Percentiles rank a stretch among this genome's conserved stretches.
Conservation (phyloP, 208 protist species). For the Leishmania tropica region DNA sequence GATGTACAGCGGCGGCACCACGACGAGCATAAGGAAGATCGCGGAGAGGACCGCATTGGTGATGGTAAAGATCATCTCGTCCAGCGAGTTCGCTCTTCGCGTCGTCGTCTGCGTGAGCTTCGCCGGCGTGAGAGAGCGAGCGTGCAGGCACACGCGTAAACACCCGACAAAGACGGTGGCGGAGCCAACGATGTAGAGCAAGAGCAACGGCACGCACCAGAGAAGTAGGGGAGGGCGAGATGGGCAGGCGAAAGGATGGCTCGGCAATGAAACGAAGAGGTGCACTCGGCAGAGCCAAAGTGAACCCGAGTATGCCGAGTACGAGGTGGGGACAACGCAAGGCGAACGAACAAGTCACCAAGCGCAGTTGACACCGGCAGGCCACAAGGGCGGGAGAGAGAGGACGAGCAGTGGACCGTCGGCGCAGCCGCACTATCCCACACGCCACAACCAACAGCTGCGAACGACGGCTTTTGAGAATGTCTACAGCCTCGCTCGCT, state of each 20-base stretch:
- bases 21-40: conserved; percentile 45
- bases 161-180: no score
- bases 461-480: neutral
- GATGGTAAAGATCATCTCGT: conserved; percentile 45
- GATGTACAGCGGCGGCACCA: conserved; percentile 72
- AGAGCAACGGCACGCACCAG: neutral
- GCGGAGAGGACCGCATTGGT: conserved; percentile 60
- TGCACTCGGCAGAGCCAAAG: neutral
- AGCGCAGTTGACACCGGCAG: neutral
- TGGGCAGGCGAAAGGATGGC: no score
- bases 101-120: neutral
- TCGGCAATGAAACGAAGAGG: neutral
- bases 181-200: neutral
- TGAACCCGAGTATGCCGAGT: neutral
- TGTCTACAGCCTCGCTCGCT: neutral
- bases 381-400: neutral
- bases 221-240: neutral
- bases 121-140: neutral
- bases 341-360: neutral
- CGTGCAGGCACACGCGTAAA: no score
- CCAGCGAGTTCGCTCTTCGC: neutral
- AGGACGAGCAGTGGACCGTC: neutral
- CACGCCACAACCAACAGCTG: neutral
- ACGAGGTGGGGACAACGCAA: no score
- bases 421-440: neutral